Base-by-base conservation (phyloP, 1,139 yeast species). In the Ogataea hybrid region DNA sequence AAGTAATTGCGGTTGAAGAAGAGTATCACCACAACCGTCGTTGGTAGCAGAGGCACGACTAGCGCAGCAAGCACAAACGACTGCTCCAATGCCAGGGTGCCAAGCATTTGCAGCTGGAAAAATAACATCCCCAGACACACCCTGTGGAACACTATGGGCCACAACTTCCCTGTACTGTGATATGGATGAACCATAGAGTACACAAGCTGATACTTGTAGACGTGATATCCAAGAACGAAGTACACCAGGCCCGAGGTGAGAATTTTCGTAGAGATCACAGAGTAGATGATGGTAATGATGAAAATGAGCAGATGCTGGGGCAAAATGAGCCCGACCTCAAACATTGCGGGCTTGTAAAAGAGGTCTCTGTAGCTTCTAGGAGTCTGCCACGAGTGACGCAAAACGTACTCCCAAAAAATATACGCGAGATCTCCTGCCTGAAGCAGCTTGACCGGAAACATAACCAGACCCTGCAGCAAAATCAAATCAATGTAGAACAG, bases 401-500 rank as follows among this genome's bases (percentile, higher is more conserved):
- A 62, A 42, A 71, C 64, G 49, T 69, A 61, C 28, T 72, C 68
- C 56, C 70, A 73, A 48, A 65, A 61, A 36, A 77, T 54, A 22
- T 73, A 63, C 36, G 68, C 64, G 37, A 75, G 61, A 44, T 72
- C 74, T 32, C 77, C 71, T 28, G 80, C 64, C 54, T 81, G 73
- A 35, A 88, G 65, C 28, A 87, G 64, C 43, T 86, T 77, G 49
- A 85, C 79, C 1, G 96, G 96, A 58, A 84, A 83, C 75, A 88
- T 83, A 1, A 92, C 95, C 30, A 87, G 63, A 0, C 95, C 96
- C 61, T 87, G 96, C 31, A 87, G 71, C 21, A 87, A 72, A 41
- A 87, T 86, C 61, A 87, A 71, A 61, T 87, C 94, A 38, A 84
- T 89, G 62, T 88, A 87, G 61, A 87, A 88, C 43, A 84, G 67